Conservation (phyloP, 352 stramenopile genomes). For the Phytophthora ramorum region DNA sequence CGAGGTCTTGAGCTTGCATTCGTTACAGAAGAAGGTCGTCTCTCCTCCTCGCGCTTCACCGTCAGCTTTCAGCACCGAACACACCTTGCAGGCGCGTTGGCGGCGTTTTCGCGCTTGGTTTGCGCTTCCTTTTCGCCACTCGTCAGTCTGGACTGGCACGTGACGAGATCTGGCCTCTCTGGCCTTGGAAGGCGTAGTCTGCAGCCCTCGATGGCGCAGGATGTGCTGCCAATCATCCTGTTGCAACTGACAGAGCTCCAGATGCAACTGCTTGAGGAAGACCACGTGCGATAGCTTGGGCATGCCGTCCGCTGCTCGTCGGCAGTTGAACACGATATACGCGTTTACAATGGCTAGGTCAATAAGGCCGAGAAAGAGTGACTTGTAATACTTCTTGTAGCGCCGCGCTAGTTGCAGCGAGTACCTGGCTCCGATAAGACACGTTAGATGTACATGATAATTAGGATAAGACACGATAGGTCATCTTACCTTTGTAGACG, state of each 20-base stretch:
- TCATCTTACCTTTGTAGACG: not conserved
- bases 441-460: not conserved
- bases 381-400: not conserved
- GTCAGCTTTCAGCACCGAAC: not conserved
- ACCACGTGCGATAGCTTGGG: not conserved
- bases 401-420: not conserved
- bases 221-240: not conserved
- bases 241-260: not conserved
- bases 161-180: not conserved
- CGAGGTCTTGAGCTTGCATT: conserved; percentile 7
- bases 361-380: not conserved
- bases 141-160: conserved; percentile 3
- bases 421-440: not conserved
- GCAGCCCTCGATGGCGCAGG: not conserved
- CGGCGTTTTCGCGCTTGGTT: conserved; percentile 2
- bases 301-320: not conserved
- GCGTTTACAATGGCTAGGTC: not conserved
- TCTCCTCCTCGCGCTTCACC: not conserved
- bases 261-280: conserved; percentile 3
- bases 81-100: conserved; percentile 3
- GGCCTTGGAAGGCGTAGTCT: not conserved
- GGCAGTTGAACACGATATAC: not conserved
- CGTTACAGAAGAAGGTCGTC: conserved; percentile 5
- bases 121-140: not conserved
- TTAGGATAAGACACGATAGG: not conserved